Evolutionary conservation across 2,329 filamentous ascomycete genomes (phyloP).

Genomic region (Chrysoporthe cubensis): DNA sequence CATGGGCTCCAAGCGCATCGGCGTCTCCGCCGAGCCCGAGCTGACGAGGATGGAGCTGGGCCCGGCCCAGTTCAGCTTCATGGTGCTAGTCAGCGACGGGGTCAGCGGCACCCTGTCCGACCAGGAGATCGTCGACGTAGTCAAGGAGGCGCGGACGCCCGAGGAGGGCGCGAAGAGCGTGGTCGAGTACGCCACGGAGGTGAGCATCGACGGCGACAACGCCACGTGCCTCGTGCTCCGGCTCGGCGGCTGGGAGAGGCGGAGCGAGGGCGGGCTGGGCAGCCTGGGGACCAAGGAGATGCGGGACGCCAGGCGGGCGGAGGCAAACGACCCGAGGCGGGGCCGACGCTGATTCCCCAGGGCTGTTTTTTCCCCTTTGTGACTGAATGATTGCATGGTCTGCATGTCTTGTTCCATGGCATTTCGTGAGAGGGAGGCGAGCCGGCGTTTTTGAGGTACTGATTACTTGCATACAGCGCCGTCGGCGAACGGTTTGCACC

Average conservation of each 20-base stretch:
- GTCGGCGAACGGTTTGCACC: slow-evolving; percentile 1
- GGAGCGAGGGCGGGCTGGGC: slow-evolving; percentile 83
- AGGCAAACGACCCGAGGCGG: slow-evolving; percentile 80
- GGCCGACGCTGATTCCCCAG: slow-evolving; percentile 52
- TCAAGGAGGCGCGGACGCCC: slow-evolving; percentile 91
- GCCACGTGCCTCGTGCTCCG: slow-evolving; percentile 70
- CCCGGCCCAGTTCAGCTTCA: slow-evolving; percentile 84
- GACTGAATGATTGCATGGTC: neutral
- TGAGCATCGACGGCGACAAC: slow-evolving; percentile 69
- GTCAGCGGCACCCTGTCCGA: slow-evolving; percentile 84
- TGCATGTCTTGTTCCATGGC: neutral
- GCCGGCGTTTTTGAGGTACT: neutral
- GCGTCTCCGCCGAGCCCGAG: slow-evolving; percentile 92
- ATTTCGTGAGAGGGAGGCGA: neutral
- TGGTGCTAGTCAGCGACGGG: slow-evolving; percentile 88
- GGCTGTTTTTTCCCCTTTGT: neutral
- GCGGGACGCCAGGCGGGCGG: slow-evolving; percentile 78
- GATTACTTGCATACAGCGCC: neutral
- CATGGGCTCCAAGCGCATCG: slow-evolving; percentile 87
- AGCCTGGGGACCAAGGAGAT: slow-evolving; percentile 92
- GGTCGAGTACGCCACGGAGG: slow-evolving; percentile 87
- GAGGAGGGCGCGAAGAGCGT: slow-evolving; percentile 81
- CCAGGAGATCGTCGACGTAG: slow-evolving; percentile 93
- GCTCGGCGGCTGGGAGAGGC: slow-evolving; percentile 70
- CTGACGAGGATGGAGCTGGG: slow-evolving; percentile 77